Evolutionary conservation across 345 rosid genomes (phyloP), one percentile per base, ranked within the genome.

Genomic region (Jatropha curcas): DNA sequence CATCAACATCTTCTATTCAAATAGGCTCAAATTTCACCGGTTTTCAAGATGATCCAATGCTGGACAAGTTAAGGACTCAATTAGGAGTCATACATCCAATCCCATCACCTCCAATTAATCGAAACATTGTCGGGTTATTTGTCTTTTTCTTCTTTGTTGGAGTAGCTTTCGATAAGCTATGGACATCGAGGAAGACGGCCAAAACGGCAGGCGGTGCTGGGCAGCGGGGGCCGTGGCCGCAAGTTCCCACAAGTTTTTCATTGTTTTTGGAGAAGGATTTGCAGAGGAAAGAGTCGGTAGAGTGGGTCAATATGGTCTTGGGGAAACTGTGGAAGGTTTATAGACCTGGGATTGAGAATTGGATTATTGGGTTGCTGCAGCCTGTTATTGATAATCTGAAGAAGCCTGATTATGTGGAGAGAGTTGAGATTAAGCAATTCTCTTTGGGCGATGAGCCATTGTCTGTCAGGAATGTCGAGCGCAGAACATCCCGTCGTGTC

Each of bases 301-400:
- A 95, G 80, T 95, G 99, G 99, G 99, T 95, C 48, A 95, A 95
- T 71, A 95, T 95, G 98, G 99, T 95, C 67, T 43, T 95, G 92
- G 98, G 91, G 50, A 95, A 95, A 86, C 71, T 92, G 46, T 91
- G 98, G 99, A 95, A 92, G 84, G 99, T 95, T 25, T 91, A 95
- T 67, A 89, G 98, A 81, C 92, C 84, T 73, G 97, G 88, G 52
- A 78, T 95, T 70, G 99, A 92, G 88, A 88, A 95, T 82, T 95
- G 99, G 98, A 52, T 95, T 7, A 80, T 86, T 53, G 99, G 99
- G 51, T 77, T 86, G 82, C 82, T 95, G 82, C 99, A 95, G 82
- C 99, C 99, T 1, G 96, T 95, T n/a, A 95, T 95, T 82, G 99
- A 95, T 78, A 66, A 92, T 78, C 77, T 95, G 80, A 79, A 88